phyloP scores from a whole-genome alignment of 2,329 filamentous ascomycete genomes.

The Clonostachys sp. region DNA sequence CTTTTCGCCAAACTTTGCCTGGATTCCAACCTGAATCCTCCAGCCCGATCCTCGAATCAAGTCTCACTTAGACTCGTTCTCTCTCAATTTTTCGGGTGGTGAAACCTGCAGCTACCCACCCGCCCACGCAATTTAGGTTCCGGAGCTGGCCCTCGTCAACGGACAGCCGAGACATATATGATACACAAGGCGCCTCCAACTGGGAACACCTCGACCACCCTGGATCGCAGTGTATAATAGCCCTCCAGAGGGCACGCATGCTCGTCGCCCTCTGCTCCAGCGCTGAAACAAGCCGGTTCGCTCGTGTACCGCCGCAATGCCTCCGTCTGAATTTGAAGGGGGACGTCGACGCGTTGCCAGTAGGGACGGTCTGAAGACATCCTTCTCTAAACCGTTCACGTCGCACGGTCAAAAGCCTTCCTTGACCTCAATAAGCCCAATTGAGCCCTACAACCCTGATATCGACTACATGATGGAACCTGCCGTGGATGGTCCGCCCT shows the following conservation, averaged over 20 bases:
- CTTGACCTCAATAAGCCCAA: conserved; percentile 7
- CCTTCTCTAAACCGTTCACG: background rate
- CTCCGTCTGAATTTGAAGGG: no score
- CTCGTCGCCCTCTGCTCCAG: conserved; percentile 5
- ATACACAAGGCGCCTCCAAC: background rate
- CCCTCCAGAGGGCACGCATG: conserved; percentile 3
- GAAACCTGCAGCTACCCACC: background rate
- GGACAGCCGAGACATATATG: no score
- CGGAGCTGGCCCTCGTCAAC: background rate
- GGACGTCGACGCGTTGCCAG: no score
- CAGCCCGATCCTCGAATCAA: no score
- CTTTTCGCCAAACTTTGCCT: background rate
- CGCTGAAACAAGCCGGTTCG: background rate
- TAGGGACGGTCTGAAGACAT: no score
- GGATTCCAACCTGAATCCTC: background rate
- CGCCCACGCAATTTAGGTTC: background rate
- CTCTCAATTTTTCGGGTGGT: background rate
- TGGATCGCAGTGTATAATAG: background rate
- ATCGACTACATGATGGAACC: conserved; percentile 47
- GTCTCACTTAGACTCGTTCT: background rate
- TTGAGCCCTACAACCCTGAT: conserved; percentile 8
- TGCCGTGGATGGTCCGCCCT: conserved; percentile 56
- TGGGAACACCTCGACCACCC: background rate
- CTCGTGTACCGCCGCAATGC: background rate
- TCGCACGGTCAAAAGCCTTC: conserved; percentile 3